Evolutionary conservation across 306 rosid genomes (phyloP), one percentile per base, ranked within the genome.

Genomic region (Acacia crassicarpa): DNA sequence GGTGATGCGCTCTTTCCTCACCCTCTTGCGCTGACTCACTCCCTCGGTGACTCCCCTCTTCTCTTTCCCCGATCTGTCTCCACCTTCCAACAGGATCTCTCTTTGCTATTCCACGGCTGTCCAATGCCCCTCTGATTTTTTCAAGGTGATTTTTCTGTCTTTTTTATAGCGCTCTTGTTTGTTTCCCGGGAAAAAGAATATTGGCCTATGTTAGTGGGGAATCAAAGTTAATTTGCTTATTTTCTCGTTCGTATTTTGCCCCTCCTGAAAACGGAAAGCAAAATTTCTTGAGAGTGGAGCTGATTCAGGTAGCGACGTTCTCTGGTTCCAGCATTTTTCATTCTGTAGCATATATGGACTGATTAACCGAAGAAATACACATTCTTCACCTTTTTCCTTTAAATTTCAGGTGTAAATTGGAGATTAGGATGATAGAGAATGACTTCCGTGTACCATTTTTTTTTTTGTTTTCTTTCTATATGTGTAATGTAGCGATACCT

Each of bases 31-130:
- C 6, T 25, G 20, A 23, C 80, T 74, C 82, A 46, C 80, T 74
- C 74, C 30, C 78, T 53, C 70, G 22, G 38, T 40, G 20, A 44
- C 58, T 44, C 58, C 38, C 22, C 33, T 43, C 74, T 43, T 77
- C 67, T 68, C 85, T 85, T 74, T 77, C 67, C 84, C 82, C 90
- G 98, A 95, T 93, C 99, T 88, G 88, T 54, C 62, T 32, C 81
- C 16, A 67, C 19, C 27, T 80, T 83, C 83, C 78, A 35, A 75
- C 88, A 75, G 84, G 91, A 89, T 88, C 91, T 78, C 80, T 35
- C 79, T 46, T 19, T 19, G 63, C 80, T 69, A 35, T 81, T 33
- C 80, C 58, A 56, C 82, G n/a, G 51, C 67, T 81, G 74, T 27
- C 62, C 88, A 86, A 88, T 91, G 94, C 84, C 79, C 19, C 77